Conservation (phyloP, 768 basidiomycete genomes). For the Polyporus arcularius region DNA sequence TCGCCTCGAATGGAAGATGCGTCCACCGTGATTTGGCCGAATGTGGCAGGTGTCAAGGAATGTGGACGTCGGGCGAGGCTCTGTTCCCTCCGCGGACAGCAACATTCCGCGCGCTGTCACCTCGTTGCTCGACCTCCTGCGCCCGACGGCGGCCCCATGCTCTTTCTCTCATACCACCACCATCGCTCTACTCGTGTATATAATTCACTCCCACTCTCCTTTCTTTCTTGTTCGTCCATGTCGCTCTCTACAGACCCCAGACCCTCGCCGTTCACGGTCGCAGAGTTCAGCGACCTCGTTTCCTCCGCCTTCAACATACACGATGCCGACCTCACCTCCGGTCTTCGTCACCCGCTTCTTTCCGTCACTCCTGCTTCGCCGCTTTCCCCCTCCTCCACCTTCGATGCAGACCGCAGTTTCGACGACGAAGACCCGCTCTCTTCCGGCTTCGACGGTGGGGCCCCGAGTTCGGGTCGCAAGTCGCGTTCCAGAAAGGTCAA, state of each 20-base stretch:
- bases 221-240: conserved; percentile 9
- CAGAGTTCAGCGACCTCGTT: conserved; percentile 31
- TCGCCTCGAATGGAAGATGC: background rate
- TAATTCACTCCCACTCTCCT: conserved; percentile 15
- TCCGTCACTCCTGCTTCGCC: conserved; percentile 5
- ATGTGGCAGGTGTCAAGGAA: conserved; percentile 18
- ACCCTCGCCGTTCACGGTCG: conserved; percentile 23
- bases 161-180: conserved; percentile 7
- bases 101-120: conserved; percentile 12
- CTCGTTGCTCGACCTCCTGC: background rate
- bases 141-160: background rate
- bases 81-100: conserved; percentile 5
- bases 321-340: background rate
- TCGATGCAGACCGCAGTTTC: conserved; percentile 13
- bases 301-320: conserved; percentile 26
- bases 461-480: conserved; percentile 7
- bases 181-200: conserved; percentile 13
- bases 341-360: conserved; percentile 5
- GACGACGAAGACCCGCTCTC: conserved; percentile 16
- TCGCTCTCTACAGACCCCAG: conserved; percentile 14
- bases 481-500: conserved; percentile 22
- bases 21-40: conserved; percentile 3
- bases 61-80: conserved; percentile 16
- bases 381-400: background rate
- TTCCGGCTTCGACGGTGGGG: conserved; percentile 2